Base-by-base conservation (phyloP, 2,329 filamentous ascomycete species). In the Epichloe gansuensis region DNA sequence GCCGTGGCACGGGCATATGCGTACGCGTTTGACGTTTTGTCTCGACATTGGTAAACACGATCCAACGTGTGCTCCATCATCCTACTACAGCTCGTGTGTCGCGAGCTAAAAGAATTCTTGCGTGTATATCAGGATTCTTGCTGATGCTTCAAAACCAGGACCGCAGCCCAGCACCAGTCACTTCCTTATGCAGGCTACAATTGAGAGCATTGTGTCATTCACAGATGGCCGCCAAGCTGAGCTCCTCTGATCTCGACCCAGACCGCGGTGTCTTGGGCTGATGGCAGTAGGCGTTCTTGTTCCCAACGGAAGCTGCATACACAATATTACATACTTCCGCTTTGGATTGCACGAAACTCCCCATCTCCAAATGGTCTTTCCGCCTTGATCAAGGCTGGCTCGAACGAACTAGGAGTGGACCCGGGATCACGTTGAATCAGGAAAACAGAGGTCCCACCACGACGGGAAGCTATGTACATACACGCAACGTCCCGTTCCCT, bases 401-500 rank as follows among this genome's bases (percentile, higher is more conserved):
- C 25, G 5, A 35, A 28, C 28, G 21, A 28, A 5, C 41, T 9
- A 25, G 28, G 21, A 46, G 43, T 49, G 37, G 52, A n/a, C 34
- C 28, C 39, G 28, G 28, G 44, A 46, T 50, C 42, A 46, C 17
- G 7, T 46, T 47, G 28, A 35, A 15, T 48, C 48, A 37, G 21
- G 15, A 50, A n/a, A 46, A 46, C 41, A 46, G 41, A 44, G 45
- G 38, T 44, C 28, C 38, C 48, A 28, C 31, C 37, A 28, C 15
- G 45, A 38, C 48, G 52, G 43, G 28, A 48, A 51, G 31, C 48
- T 50, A n/a, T n/a, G n/a, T n/a, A n/a, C n/a, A n/a, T n/a, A 31
- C 44, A 47, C 52, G 48, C 52, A 45, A 51, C 52, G 43, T 48
- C 52, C 48, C 44, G 44, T 48, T 35, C 49, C 48, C 39, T 41